Conservation (phyloP, 2,329 filamentous ascomycete species). For the Macrophomina phaseolina region DNA sequence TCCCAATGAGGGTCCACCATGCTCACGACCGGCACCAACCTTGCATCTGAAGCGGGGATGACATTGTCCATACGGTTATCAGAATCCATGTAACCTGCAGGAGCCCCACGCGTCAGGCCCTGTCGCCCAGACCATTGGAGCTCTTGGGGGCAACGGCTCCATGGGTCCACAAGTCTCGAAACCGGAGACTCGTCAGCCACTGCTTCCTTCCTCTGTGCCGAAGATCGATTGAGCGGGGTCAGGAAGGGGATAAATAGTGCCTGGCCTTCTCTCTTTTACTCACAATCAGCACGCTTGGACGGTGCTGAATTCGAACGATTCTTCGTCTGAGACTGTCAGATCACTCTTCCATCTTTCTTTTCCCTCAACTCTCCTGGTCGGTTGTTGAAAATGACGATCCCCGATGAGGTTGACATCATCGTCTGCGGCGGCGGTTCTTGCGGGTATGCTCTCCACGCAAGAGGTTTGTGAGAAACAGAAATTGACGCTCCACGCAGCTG, state of each 20-base stretch:
- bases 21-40: constrained; percentile 16
- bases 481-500: constrained; percentile 39
- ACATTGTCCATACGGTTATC: constrained; percentile 9
- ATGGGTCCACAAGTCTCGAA: constrained; percentile 19
- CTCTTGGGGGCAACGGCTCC: constrained; percentile 16
- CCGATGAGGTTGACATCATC: constrained; percentile 82
- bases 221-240: constrained; percentile 27
- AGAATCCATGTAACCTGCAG: constrained; percentile 23
- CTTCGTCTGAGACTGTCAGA: constrained; percentile 10
- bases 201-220: constrained; percentile 28
- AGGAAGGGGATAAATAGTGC: constrained; percentile 18
- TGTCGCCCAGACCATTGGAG: constrained; percentile 21
- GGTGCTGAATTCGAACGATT: constrained; percentile 8
- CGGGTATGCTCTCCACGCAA: constrained; percentile 52
- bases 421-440: constrained; percentile 76
- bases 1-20: constrained; percentile 5
- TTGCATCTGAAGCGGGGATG: constrained; percentile 19
- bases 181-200: constrained; percentile 27
- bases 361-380: background rate
- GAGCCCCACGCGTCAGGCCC: constrained; percentile 24
- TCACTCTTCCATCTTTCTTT: background rate
- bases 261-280: background rate
- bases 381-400: constrained; percentile 61
- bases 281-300: background rate
- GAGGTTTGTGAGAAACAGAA: background rate